Conservation (phyloP, 148 eudicot genomes). For the Suaeda aralocaspica region DNA sequence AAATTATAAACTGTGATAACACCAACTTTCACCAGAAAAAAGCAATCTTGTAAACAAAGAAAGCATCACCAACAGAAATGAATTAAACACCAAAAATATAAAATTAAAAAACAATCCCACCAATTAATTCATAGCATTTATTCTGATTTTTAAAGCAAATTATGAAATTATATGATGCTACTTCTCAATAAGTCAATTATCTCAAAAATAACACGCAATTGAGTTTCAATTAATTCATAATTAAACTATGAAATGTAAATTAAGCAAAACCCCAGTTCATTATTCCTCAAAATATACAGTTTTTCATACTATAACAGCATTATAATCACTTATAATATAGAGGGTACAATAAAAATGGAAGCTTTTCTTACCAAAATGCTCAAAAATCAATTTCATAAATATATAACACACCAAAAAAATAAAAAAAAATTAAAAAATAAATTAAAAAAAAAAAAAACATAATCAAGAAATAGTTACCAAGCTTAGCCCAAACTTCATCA, state of each 20-base stretch:
- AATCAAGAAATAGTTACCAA: slow-evolving; percentile 36
- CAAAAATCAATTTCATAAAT: neutral
- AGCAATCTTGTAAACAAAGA: slow-evolving; percentile 3
- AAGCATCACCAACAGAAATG: neutral
- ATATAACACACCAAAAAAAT: too few relatives aligned
- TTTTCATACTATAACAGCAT: neutral
- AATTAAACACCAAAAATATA: too few relatives aligned
- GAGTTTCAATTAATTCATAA: neutral
- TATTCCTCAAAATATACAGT: neutral
- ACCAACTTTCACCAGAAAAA: neutral
- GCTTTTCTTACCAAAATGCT: neutral
- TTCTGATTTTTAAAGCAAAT: neutral
- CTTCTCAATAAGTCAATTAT: neutral
- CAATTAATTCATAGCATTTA: neutral
- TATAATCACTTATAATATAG: too few relatives aligned
- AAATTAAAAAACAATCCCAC: neutral
- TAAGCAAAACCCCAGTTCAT: slow-evolving; percentile 1
- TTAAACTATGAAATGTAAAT: neutral
- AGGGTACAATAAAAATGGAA: neutral
- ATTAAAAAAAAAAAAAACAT: neutral
- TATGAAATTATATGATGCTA: neutral
- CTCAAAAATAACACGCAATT: neutral
- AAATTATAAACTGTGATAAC: neutral
- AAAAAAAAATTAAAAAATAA: neutral
- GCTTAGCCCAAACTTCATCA: slow-evolving; percentile 49